Conservation (phyloP, 1,284 basidiomycete species). For the Entoloma clypeatum region DNA sequence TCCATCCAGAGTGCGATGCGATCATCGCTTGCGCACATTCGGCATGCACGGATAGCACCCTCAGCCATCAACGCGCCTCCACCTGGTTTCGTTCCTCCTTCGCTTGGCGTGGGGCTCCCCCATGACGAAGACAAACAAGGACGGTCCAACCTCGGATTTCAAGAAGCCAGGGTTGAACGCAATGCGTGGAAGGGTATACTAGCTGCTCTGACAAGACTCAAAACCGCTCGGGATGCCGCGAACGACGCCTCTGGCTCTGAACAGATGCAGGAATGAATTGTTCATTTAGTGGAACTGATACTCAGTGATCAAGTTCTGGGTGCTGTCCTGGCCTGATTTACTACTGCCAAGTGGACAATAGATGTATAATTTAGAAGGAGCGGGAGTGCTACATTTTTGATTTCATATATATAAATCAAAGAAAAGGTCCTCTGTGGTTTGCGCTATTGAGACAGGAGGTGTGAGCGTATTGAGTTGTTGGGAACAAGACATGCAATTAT, state of each 20-base stretch:
- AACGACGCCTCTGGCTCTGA: slow-evolving; percentile 13
- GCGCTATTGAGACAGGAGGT: too few species aligned
- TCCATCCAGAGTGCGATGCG: slow-evolving; percentile 70
- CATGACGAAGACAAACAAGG: slow-evolving; percentile 32
- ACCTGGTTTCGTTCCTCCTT: slow-evolving; percentile 65
- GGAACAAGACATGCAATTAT: too few species aligned
- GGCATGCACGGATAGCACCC: slow-evolving; percentile 77
- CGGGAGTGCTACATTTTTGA: too few species aligned
- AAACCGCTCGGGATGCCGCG: slow-evolving; percentile 38
- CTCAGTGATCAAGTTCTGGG: too few species aligned
- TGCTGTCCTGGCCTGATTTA: neutral
- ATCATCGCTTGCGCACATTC: slow-evolving; percentile 73
- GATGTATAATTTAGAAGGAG: too few species aligned
- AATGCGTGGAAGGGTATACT: slow-evolving; percentile 76
- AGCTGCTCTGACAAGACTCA: slow-evolving; percentile 59
- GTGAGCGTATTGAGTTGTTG: too few species aligned
- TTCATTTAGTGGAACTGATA: too few species aligned
- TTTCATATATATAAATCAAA: too few species aligned
- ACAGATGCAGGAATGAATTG: slow-evolving; percentile 22
- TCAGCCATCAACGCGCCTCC: slow-evolving; percentile 76
- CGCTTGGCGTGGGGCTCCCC: slow-evolving; percentile 72
- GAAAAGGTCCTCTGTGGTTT: too few species aligned
- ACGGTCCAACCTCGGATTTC: slow-evolving; percentile 56
- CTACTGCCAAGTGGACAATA: too few species aligned
- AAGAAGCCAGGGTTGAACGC: slow-evolving; percentile 70